Base-by-base conservation (phyloP, 2,329 filamentous ascomycete genomes). In the Zymoseptoria tritici region DNA sequence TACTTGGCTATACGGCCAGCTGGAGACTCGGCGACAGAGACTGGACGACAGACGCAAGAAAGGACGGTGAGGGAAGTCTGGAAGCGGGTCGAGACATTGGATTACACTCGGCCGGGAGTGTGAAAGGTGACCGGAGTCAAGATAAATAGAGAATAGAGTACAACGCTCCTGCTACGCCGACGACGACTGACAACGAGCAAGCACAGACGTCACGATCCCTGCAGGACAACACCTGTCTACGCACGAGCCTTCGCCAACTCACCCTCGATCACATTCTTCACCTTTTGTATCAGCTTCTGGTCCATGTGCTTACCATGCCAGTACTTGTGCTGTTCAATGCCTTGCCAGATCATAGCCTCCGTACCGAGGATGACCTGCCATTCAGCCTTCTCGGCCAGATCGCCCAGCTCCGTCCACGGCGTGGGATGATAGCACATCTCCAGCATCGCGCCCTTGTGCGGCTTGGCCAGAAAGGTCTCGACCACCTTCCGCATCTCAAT, bases 391-490 rank as follows among this genome's bases (percentile, higher is more conserved):
- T 83, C 79, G 0, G 86, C 83, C 50, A 91, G 67, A 51, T 79
- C 80, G 1, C 83, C 84, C 54, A 91, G 82, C 65, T 82, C 79
- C 0, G 89, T 92, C 72, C 83, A 86, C 0, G 87, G 86, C 2
- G 80, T 73, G 0, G 89, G 89, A 71, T 91, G 89, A 72, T 92
- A 92, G 78, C 88, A 91, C 89, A 93, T 92, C 73, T 92, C 89
- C 61, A 92, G 72, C 59, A 92, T 83, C 6, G 84, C 84, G 6
- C 87, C 88, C 73, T 87, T 87, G 62, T 81, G 75, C 29, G 77
- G 70, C 57, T 78, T 79, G 24, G 65, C 65, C 36, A 83, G 61
- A 56, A 83, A 81, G 2, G 76, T 72, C 67, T 84, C 79, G 0
- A 81, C 73, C 0, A 90, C 79, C 1, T 74, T 72, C 1, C 89